Conservation (phyloP, 2,329 filamentous ascomycete species). For the Fusarium nanum region DNA sequence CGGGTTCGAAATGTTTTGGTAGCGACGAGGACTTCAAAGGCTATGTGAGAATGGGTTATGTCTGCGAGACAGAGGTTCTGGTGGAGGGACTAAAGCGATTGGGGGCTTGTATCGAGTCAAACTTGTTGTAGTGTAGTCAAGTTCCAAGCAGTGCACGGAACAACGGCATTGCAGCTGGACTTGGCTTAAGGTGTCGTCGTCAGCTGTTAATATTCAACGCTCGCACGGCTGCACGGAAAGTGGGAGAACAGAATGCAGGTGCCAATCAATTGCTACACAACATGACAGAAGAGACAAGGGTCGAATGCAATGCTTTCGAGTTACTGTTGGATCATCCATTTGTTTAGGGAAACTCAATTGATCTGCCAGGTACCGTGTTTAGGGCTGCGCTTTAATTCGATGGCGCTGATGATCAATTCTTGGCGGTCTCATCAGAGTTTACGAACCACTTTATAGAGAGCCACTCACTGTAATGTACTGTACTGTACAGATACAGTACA, state of each 20-base stretch:
- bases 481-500: neutral
- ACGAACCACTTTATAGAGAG: constrained; percentile 1
- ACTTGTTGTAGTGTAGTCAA: constrained; percentile 14
- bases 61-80: constrained; percentile 76
- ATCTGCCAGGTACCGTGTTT: constrained; percentile 25
- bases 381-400: constrained; percentile 26
- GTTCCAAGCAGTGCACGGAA: constrained; percentile 23
- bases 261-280: constrained; percentile 27
- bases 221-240: constrained; percentile 24
- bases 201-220: constrained; percentile 16
- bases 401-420: constrained; percentile 30
- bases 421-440: constrained; percentile 26
- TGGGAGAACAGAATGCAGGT: constrained; percentile 28
- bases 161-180: constrained; percentile 35
- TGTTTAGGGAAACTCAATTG: constrained; percentile 24
- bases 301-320: constrained; percentile 11
- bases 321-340: constrained; percentile 3
- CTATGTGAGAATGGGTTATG: constrained; percentile 82
- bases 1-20: constrained; percentile 80
- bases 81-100: constrained; percentile 70
- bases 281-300: constrained; percentile 19
- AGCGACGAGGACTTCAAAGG: constrained; percentile 73
- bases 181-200: constrained; percentile 45
- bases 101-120: constrained; percentile 53
- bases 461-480: neutral